phyloP scores from a whole-genome alignment of 1,139 yeast species.

The Pneumocystis carinii region DNA sequence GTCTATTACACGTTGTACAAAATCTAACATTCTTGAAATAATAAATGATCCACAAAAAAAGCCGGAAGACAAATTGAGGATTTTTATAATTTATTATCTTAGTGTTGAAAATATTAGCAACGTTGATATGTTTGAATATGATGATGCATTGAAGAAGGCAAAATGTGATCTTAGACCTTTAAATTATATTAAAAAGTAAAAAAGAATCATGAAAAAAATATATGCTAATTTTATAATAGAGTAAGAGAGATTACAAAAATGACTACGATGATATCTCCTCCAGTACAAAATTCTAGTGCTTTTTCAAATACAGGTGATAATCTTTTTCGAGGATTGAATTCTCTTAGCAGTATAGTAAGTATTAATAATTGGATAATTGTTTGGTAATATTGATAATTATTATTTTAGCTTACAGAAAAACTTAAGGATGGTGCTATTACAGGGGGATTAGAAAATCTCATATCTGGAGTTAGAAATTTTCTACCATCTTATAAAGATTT shows the following conservation, averaged over 20 bases:
- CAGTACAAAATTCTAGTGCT: conserved; percentile 17
- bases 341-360: conserved; percentile 21
- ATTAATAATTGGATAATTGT: not conserved
- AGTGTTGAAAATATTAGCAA: conserved; percentile 40
- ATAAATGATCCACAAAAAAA: conserved; percentile 32
- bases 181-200: conserved; percentile 40
- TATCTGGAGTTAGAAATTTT: conserved; percentile 73
- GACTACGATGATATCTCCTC: conserved; percentile 33
- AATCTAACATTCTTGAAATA: conserved; percentile 31
- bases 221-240: conserved; percentile 22
- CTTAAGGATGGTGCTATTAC: conserved; percentile 40
- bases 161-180: conserved; percentile 51
- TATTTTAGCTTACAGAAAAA: conserved; percentile 59
- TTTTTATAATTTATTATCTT: conserved; percentile 60
- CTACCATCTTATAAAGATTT: conserved; percentile 77
- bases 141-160: conserved; percentile 44
- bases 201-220: not conserved
- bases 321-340: conserved; percentile 56
- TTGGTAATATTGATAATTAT: conserved; percentile 23
- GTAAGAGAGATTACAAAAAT: conserved; percentile 66
- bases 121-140: conserved; percentile 52
- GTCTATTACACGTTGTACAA: conserved; percentile 31
- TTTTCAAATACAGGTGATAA: conserved; percentile 20
- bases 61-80: conserved; percentile 66
- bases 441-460: conserved; percentile 80